phyloP scores from a whole-genome alignment of 2,329 filamentous ascomycete genomes.

The Fusarium redolens region DNA sequence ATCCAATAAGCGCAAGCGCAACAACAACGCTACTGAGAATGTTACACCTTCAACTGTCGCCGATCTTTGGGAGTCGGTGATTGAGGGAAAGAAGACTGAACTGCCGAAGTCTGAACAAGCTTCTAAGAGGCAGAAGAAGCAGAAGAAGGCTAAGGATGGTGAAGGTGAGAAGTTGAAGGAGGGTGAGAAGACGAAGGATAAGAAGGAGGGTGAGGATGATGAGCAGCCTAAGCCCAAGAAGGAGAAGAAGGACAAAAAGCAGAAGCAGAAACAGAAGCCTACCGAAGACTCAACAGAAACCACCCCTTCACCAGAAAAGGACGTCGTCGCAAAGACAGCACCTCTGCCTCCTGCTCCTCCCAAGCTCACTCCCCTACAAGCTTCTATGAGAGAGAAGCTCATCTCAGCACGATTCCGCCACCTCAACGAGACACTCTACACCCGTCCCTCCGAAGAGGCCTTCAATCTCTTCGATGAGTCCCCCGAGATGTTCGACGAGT shows the following conservation, averaged over 20 bases:
- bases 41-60: constrained; percentile 79
- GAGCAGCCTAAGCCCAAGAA: constrained; percentile 48
- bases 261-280: constrained; percentile 34
- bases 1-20: constrained; percentile 69
- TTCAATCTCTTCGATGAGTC: constrained; percentile 83
- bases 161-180: constrained; percentile 40
- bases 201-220: constrained; percentile 16
- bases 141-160: constrained; percentile 46
- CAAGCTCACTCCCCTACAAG: constrained; percentile 91
- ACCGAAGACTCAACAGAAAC: constrained; percentile 28
- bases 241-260: constrained; percentile 52
- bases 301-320: constrained; percentile 31
- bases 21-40: constrained; percentile 47
- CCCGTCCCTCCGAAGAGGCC: constrained; percentile 86
- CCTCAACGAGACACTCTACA: constrained; percentile 97
- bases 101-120: constrained; percentile 33
- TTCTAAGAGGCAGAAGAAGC: constrained; percentile 52
- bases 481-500: constrained; percentile 94
- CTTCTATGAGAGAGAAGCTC: constrained; percentile 94
- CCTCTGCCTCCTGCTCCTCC: constrained; percentile 56
- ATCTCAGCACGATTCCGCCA: constrained; percentile 96
- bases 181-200: constrained; percentile 35
- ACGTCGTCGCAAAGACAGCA: constrained; percentile 37
- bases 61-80: constrained; percentile 81
- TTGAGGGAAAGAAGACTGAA: constrained; percentile 71